These are phyloP conservation scores for Pythium dissotocum DNA, from an alignment of 352 stramenopile genomes.

Conservation along the genomic window DNA sequence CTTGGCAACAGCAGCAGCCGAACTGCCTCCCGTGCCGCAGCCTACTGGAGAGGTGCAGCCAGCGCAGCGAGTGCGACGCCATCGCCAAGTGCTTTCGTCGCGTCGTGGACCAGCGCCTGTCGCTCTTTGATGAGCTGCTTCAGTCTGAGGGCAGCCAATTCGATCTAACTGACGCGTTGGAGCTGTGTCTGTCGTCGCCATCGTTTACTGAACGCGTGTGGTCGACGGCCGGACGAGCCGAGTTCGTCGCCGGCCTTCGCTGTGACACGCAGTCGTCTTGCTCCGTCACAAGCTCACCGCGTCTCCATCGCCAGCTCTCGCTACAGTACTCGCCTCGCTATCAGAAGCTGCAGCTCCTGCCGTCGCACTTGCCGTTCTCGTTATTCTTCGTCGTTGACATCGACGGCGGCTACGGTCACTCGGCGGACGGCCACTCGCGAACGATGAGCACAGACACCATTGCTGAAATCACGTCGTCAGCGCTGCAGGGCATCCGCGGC, in stretches of 20 bases:
- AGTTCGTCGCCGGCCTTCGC: conserved; percentile 8
- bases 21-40: conserved; percentile 9
- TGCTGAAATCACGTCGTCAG: neutral
- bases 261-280: conserved; percentile 10
- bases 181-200: conserved; percentile 13
- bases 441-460: neutral
- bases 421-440: conserved; percentile 1
- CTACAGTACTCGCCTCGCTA: conserved; percentile 18
- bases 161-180: conserved; percentile 5
- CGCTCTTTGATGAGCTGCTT: conserved; percentile 8
- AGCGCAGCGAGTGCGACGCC: conserved; percentile 13
- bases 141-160: neutral
- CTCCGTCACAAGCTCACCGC: neutral
- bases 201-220: neutral
- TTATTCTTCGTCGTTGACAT: conserved; percentile 21
- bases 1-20: conserved; percentile 10
- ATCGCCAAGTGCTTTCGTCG: conserved; percentile 18
- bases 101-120: neutral
- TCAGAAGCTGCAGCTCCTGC: conserved; percentile 2
- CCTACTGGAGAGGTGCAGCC: conserved; percentile 4
- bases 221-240: conserved; percentile 14
- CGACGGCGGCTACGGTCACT: conserved; percentile 5
- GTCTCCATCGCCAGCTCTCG: neutral
- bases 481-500: neutral
- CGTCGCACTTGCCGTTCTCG: conserved; percentile 12